phyloP scores from a whole-genome alignment of 2,329 filamentous ascomycete genomes.

The Aspergillus felis region DNA sequence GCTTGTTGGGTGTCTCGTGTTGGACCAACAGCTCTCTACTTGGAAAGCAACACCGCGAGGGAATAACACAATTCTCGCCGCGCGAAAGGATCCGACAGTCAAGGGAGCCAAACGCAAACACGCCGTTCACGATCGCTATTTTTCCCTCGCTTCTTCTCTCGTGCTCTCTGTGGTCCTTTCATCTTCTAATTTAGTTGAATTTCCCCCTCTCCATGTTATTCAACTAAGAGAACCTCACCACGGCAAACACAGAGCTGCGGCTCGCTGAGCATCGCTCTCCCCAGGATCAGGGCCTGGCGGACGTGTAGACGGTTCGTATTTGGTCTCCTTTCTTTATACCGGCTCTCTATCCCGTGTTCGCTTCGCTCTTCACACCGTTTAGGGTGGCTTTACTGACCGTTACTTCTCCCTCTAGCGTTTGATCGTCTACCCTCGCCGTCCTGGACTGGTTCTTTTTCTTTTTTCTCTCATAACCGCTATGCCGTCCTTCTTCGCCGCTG shows the following conservation, averaged over 20 bases:
- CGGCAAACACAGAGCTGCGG: constrained; percentile 34
- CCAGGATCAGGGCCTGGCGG: constrained; percentile 39
- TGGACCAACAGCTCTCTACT: neutral
- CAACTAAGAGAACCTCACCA: constrained; percentile 33
- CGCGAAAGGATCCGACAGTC: constrained; percentile 12
- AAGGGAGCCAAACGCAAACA: constrained; percentile 11
- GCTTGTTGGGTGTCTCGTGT: constrained; percentile 8
- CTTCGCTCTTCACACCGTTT: neutral
- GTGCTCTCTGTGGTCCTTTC: constrained; percentile 8
- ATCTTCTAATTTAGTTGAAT: constrained; percentile 1
- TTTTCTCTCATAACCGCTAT: constrained; percentile 24
- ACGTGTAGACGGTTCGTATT: constrained; percentile 42
- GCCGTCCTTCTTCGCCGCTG: constrained; percentile 42
- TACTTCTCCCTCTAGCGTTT: constrained; percentile 15
- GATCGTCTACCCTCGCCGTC: constrained; percentile 35
- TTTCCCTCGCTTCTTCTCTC: constrained; percentile 24
- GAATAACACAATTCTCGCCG: constrained; percentile 5
- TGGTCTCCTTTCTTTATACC: constrained; percentile 5
- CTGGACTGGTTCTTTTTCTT: constrained; percentile 27
- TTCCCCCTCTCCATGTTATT: constrained; percentile 35
- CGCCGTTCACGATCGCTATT: constrained; percentile 19
- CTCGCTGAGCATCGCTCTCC: constrained; percentile 39
- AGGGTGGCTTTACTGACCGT: constrained; percentile 18
- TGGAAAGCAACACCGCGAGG: neutral
- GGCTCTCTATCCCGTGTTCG: constrained; percentile 2